Conservation (phyloP, 2,329 filamentous ascomycete genomes). For the Xylaria polymorpha region DNA sequence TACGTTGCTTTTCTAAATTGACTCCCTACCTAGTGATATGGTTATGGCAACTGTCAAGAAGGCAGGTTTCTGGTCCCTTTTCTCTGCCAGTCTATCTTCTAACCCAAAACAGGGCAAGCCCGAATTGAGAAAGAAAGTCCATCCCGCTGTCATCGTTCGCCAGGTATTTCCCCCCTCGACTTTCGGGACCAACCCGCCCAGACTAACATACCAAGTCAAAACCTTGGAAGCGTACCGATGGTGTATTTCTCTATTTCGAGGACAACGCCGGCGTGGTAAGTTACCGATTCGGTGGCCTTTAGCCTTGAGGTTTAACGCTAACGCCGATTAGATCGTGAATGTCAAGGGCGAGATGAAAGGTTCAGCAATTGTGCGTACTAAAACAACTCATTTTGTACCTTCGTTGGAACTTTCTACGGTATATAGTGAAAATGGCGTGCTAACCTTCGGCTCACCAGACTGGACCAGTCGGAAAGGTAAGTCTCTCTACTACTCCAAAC, state of each 20-base stretch:
- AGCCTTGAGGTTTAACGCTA: slow-evolving; percentile 46
- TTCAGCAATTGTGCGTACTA: slow-evolving; percentile 75
- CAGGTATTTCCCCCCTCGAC: slow-evolving; percentile 63
- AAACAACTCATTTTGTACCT: too few relatives aligned
- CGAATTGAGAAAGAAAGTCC: slow-evolving; percentile 99
- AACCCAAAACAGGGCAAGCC: slow-evolving; percentile 77
- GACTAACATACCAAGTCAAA: slow-evolving; percentile 27
- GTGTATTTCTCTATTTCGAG: slow-evolving; percentile 99
- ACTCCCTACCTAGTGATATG: slow-evolving; percentile 36
- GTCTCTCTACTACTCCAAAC: too few relatives aligned
- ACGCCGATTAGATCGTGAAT: slow-evolving; percentile 86
- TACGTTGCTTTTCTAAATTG: slow-evolving; percentile 3
- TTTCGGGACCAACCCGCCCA: neutral
- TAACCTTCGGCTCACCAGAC: too few relatives aligned
- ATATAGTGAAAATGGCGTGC: too few relatives aligned
- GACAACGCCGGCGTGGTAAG: slow-evolving; percentile 99
- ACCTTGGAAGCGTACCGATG: slow-evolving; percentile 92
- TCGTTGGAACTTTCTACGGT: too few relatives aligned
- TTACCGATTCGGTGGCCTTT: slow-evolving; percentile 50
- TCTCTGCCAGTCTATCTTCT: neutral
- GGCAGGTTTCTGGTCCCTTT: neutral
- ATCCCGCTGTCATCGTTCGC: slow-evolving; percentile 98
- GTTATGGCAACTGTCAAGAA: slow-evolving; percentile 45
- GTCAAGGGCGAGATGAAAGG: slow-evolving; percentile 99
- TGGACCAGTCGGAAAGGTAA: too few relatives aligned